Percentiles rank a stretch among this genome's conserved stretches.
Conservation (phyloP, 2,329 filamentous ascomycete species). For the Cordyceps farinosa region DNA sequence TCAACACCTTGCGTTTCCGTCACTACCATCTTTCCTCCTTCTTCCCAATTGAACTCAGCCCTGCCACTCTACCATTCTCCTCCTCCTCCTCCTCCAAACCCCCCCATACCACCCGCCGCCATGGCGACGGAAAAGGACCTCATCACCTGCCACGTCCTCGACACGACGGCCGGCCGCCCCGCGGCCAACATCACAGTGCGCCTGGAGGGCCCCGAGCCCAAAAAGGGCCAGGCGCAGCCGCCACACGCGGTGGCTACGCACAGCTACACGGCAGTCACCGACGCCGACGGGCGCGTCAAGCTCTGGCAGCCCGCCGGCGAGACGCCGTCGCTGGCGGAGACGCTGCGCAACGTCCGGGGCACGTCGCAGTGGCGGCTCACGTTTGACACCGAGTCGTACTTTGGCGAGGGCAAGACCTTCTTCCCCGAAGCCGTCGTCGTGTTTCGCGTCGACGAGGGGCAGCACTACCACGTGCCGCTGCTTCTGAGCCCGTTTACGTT, state of each 20-base stretch:
- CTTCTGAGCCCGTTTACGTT: slow-evolving; percentile 76
- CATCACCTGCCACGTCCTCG: slow-evolving; percentile 85
- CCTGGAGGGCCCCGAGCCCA: slow-evolving; percentile 47
- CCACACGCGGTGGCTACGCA: neutral
- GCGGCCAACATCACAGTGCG: slow-evolving; percentile 64
- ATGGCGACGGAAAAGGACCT: slow-evolving; percentile 46
- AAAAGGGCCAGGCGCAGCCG: slow-evolving; percentile 22
- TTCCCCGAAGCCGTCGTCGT: slow-evolving; percentile 57
- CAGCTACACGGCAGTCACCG: slow-evolving; percentile 47
- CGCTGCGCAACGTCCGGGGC: slow-evolving; percentile 43
- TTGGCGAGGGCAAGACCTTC: slow-evolving; percentile 59
- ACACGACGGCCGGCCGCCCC: slow-evolving; percentile 71
- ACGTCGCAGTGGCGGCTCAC: slow-evolving; percentile 62
- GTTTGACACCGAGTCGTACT: slow-evolving; percentile 72
- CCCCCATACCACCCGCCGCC: neutral
- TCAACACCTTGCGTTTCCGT: neutral
- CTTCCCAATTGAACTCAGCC: neutral
- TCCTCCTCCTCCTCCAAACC: neutral
- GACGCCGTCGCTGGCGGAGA: slow-evolving; percentile 51
- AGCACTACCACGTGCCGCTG: slow-evolving; percentile 78
- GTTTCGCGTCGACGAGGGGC: slow-evolving; percentile 50
- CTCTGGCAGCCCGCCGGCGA: slow-evolving; percentile 57
- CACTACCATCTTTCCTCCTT: neutral
- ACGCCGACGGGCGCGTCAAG: slow-evolving; percentile 71
- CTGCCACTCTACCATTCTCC: neutral